Percentiles rank a stretch among this genome's conserved stretches.
Evolutionary conservation across 768 basidiomycete genomes (phyloP).

Genomic region (Lentinula lateritia): DNA sequence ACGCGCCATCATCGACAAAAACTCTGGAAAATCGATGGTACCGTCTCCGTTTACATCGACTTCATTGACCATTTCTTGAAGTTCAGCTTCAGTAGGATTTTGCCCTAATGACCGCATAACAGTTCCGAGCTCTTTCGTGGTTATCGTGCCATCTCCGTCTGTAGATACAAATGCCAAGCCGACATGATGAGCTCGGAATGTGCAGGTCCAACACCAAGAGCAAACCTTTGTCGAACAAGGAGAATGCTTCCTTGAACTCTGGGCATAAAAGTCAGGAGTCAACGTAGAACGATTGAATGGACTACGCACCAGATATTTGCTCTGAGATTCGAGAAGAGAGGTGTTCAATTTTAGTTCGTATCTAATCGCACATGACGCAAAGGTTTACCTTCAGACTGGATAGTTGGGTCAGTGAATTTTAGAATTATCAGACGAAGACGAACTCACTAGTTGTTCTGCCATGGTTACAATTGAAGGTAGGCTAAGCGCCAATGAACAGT

Average conservation of each 20-base stretch:
- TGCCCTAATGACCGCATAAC: conserved; percentile 92
- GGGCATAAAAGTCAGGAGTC: conserved; percentile 8
- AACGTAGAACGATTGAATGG: neutral
- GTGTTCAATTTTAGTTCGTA: neutral
- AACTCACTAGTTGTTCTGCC: conserved; percentile 55
- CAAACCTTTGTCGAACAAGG: conserved; percentile 92
- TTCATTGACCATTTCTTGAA: conserved; percentile 95
- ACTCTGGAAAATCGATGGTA: conserved; percentile 82
- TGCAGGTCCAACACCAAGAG: conserved; percentile 10
- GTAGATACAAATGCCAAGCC: conserved; percentile 5
- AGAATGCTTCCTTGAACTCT: conserved; percentile 99
- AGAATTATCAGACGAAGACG: conserved; percentile 4
- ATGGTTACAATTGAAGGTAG: conserved; percentile 23
- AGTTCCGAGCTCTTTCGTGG: conserved; percentile 83
- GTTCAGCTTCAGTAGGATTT: conserved; percentile 88
- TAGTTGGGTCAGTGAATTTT: conserved; percentile 9
- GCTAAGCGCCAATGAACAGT: conserved; percentile 8
- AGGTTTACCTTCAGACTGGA: conserved; percentile 52
- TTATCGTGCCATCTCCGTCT: conserved; percentile 95
- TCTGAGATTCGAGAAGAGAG: conserved; percentile 38
- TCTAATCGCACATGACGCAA: conserved; percentile 5
- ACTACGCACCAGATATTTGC: conserved; percentile 77
- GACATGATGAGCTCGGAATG: neutral
- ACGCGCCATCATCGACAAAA: conserved; percentile 76
- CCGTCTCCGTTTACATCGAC: conserved; percentile 86